These are phyloP conservation scores for Penicillium riverlandense DNA, from an alignment of 495 filamentous ascomycete genomes.

Conservation along the genomic window DNA sequence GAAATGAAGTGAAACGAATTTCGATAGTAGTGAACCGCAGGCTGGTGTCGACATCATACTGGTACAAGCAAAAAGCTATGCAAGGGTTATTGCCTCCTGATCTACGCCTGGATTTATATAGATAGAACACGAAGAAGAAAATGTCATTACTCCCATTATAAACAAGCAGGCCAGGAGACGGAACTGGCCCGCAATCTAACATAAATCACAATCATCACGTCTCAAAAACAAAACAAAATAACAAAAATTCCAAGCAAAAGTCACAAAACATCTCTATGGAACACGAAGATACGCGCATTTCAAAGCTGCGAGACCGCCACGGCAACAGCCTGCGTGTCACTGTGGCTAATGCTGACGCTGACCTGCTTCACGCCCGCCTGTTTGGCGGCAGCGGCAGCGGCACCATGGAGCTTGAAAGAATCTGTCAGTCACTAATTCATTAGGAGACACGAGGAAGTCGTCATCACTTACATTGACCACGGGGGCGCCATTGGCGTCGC, in stretches of 20 bases:
- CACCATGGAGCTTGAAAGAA: slow-evolving; percentile 61
- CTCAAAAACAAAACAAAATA: too few relatives aligned
- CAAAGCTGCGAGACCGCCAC: slow-evolving; percentile 79
- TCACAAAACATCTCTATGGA: too few relatives aligned
- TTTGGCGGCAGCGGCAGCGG: slow-evolving; percentile 71
- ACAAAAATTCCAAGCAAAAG: too few relatives aligned
- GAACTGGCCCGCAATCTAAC: slow-evolving; percentile 17
- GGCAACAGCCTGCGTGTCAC: slow-evolving; percentile 83
- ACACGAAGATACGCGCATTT: neutral
- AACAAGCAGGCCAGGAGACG: slow-evolving; percentile 26
- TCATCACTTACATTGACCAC: slow-evolving; percentile 65
- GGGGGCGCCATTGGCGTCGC: slow-evolving; percentile 74
- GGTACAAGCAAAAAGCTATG: too few relatives aligned
- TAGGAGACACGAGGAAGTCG: neutral
- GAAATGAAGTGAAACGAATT: too few relatives aligned
- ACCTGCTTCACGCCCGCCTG: slow-evolving; percentile 79
- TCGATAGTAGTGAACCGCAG: too few relatives aligned
- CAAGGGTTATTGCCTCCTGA: too few relatives aligned
- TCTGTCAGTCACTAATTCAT: slow-evolving; percentile 25
- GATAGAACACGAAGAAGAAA: slow-evolving; percentile 2
- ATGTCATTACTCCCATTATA: slow-evolving; percentile 27
- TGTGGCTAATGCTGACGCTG: slow-evolving; percentile 91
- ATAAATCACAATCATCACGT: slow-evolving; percentile 29
- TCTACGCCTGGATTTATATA: neutral
- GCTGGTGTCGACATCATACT: too few relatives aligned